Base-by-base conservation (phyloP, 1,284 basidiomycete genomes). In the Ceratobasidium sp. region DNA sequence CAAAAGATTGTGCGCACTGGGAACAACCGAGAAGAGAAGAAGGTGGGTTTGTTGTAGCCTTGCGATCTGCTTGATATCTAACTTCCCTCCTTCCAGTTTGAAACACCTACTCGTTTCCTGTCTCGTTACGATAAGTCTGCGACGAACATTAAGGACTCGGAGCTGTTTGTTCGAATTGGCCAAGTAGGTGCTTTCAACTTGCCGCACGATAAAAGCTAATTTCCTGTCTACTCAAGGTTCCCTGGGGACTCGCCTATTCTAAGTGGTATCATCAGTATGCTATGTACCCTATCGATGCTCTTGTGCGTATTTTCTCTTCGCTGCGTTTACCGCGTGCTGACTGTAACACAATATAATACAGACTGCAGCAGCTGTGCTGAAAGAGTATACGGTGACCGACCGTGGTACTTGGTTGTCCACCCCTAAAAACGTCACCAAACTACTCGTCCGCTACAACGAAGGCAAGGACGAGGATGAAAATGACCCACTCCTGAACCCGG, bases 251-350 rank as follows among this genome's bases (percentile, higher is more conserved):
- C 38, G 76, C 81, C 9, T 85, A 86, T 74, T 86, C 85, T 5
- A 83, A 81, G 35, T 87, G 85, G 86, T 87, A 87, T 73, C 86
- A 87, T 74, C 84, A 87, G 75, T 87, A 86, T 77, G 81, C 84
- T 0, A 80, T 78, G 1, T 87, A 84, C 77, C 86, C 85, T 1
- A 76, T 84, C 0, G 80, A 85, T 78, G 84, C 85, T 0, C 77
- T 87, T 38, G 66, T 70, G 23, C 47, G 54, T 23, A 44, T 21
- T 23, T 5, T n/a, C 47, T 14, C 62, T 35, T 21, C 21, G 32
- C 30, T 55, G 23, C 14, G 41, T 38, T n/a, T 38, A 14, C 28
- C 43, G 7, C 23, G 13, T 38, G 13, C 7, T 8, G 6, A 26
- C 9, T 16, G 44, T 52, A 43, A 55, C 18, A 18, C n/a, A 21